phyloP scores from a whole-genome alignment of 1,284 basidiomycete species.

The Fistulina hepatica region DNA sequence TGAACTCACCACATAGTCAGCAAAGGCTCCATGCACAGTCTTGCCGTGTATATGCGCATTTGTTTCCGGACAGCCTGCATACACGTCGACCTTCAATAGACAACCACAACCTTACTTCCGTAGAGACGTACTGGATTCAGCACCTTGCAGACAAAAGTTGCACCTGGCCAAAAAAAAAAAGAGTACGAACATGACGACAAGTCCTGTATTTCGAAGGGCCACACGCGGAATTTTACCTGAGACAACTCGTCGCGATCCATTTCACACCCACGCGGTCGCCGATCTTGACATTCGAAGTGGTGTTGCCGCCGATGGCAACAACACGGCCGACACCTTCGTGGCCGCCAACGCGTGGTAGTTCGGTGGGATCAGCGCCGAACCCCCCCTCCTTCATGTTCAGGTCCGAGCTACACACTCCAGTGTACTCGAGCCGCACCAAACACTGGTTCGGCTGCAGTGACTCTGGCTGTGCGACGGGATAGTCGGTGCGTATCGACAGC shows the following conservation, averaged over 20 bases:
- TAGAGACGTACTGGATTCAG: too few relatives aligned
- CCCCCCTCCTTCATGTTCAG: slow-evolving; percentile 48
- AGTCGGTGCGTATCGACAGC: slow-evolving; percentile 25
- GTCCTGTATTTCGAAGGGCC: too few relatives aligned
- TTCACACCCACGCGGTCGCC: slow-evolving; percentile 72
- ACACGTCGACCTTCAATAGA: slow-evolving; percentile 7
- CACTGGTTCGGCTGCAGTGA: slow-evolving; percentile 57
- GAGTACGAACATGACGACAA: too few relatives aligned
- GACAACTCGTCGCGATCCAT: slow-evolving; percentile 53
- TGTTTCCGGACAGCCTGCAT: slow-evolving; percentile 32
- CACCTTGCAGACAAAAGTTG: too few relatives aligned
- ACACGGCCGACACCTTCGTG: slow-evolving; percentile 53
- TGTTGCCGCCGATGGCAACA: slow-evolving; percentile 52
- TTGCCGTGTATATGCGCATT: slow-evolving; percentile 37
- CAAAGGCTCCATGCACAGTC: slow-evolving; percentile 46
- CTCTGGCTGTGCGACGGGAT: slow-evolving; percentile 42
- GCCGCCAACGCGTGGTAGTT: slow-evolving; percentile 55
- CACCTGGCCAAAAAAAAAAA: too few relatives aligned
- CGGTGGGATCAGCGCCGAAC: slow-evolving; percentile 38
- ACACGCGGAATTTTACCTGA: slow-evolving; percentile 30
- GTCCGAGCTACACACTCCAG: slow-evolving; percentile 60
- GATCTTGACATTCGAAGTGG: slow-evolving; percentile 36
- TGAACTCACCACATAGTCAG: slow-evolving; percentile 33
- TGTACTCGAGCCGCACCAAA: slow-evolving; percentile 54
- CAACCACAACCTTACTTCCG: too few relatives aligned